Base-by-base conservation (phyloP, 73 alveolate species). In the Paramecium sexaurelia region DNA sequence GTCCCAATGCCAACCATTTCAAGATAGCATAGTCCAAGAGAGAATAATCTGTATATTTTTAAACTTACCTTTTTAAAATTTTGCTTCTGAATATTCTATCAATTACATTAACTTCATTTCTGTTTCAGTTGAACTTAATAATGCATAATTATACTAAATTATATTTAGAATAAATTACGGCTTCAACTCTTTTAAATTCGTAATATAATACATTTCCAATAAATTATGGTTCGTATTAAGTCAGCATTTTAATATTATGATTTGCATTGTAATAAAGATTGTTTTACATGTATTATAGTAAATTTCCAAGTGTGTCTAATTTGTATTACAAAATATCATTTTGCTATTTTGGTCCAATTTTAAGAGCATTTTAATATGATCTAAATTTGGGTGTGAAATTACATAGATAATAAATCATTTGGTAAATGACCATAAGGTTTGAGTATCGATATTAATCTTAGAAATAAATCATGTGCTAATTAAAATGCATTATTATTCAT, bases 1-100 rank as follows among this genome's bases (percentile, higher is more conserved):
- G 83, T 61, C 83, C 83, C 13, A 45, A 61, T 29, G 39, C 39
- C 43, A 61, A 32, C 83, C 83, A 61, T 61, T 61, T 56, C 47
- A 61, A 32, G n/a, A 61, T 61, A 24, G 83, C 83, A 26, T 29
- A 29, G 26, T 56, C 83, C 24, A 61, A 45, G 43, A 61, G 83
- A 11, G 83, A 29, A 9, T 32, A 32, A 26, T 61, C 83, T 61
- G 27, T 6, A 45, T 45, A 45, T 45, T 45, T 45, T 11, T 45
- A 45, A 13, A 13, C 57, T 45, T 45, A 45, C 67, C 67, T 51
- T 51, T 51, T 51, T 51, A 7, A 51, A 51, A 51, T 51, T 20
- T 51, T 27, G 56, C 57, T 56, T 56, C 75, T 56, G 75, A 56
- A 22, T 56, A 56, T 29, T 56, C 41, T 15, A 56, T 29, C n/a